phyloP scores from a whole-genome alignment of 805 yeast species.

The Candida berthetii region DNA sequence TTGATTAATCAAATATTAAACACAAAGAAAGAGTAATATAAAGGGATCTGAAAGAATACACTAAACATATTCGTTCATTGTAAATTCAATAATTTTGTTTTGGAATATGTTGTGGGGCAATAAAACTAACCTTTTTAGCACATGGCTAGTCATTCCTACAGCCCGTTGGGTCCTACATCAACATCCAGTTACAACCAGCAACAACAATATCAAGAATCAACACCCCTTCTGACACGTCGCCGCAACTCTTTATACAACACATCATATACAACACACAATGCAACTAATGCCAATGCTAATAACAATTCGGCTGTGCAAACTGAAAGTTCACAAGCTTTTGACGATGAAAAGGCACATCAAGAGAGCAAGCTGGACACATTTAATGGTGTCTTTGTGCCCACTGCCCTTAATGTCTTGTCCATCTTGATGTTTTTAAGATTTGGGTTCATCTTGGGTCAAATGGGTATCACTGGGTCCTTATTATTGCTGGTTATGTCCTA shows the following conservation, averaged over 20 bases:
- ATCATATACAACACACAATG: not conserved
- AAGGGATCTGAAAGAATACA: too few species aligned
- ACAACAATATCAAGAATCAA: not conserved
- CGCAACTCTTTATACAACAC: not conserved
- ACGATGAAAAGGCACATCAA: constrained; percentile 20
- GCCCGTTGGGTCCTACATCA: too few species aligned
- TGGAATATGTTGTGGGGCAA: too few species aligned
- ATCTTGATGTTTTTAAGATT: constrained; percentile 93
- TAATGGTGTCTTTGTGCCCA: constrained; percentile 91
- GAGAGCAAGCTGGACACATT: constrained; percentile 66
- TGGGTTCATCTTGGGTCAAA: constrained; percentile 92
- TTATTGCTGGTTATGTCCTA: constrained; percentile 67
- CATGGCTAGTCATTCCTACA: too few species aligned
- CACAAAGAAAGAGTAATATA: too few species aligned
- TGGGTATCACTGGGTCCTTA: constrained; percentile 81
- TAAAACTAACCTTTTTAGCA: too few species aligned
- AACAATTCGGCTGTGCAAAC: too few species aligned
- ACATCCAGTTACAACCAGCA: not conserved
- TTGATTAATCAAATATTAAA: too few species aligned
- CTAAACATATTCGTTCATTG: too few species aligned
- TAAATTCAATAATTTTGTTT: too few species aligned
- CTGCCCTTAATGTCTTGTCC: constrained; percentile 85
- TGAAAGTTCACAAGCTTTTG: too few species aligned
- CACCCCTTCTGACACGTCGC: not conserved
- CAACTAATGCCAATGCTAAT: too few species aligned